These are phyloP conservation scores for Acephala macrosclerotiorum DNA, from an alignment of 2,329 filamentous ascomycete species.

Conservation along the genomic window DNA sequence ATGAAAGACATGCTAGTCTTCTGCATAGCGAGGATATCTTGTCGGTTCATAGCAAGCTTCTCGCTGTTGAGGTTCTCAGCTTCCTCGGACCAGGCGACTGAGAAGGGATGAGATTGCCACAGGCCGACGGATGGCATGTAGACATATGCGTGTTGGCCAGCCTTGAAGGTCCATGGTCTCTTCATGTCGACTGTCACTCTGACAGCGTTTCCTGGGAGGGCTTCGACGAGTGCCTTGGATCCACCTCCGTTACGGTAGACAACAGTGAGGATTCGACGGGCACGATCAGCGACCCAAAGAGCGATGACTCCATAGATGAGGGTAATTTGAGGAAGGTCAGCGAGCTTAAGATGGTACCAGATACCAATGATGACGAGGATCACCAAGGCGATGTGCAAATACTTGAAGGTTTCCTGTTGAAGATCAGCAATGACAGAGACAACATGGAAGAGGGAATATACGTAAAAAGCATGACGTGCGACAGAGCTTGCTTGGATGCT, in stretches of 20 bases:
- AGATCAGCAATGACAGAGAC: too few relatives aligned
- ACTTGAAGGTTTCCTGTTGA: conserved; percentile 70
- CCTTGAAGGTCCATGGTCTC: conserved; percentile 77
- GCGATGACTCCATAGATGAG: conserved; percentile 68
- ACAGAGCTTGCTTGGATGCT: conserved; percentile 74
- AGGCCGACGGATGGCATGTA: conserved; percentile 77
- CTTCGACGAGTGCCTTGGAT: conserved; percentile 74
- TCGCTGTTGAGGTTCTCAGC: conserved; percentile 58
- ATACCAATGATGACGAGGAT: conserved; percentile 66
- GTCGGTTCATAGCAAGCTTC: conserved; percentile 64
- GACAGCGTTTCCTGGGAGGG: conserved; percentile 77
- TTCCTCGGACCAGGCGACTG: conserved; percentile 79
- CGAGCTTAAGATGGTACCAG: conserved; percentile 70
- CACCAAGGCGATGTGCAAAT: conserved; percentile 72
- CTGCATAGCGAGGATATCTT: conserved; percentile 64
- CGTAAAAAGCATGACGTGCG: conserved; percentile 78
- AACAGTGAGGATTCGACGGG: conserved; percentile 64
- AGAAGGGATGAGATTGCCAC: conserved; percentile 82
- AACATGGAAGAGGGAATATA: too few relatives aligned
- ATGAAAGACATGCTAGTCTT: conserved; percentile 75
- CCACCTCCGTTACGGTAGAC: conserved; percentile 71
- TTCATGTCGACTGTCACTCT: conserved; percentile 78
- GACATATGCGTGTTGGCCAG: conserved; percentile 81
- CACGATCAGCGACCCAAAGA: conserved; percentile 73
- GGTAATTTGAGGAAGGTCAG: conserved; percentile 60